Evolutionary conservation across 2,329 filamentous ascomycete genomes (phyloP).

Genomic region (Talaromyces funiculosus): DNA sequence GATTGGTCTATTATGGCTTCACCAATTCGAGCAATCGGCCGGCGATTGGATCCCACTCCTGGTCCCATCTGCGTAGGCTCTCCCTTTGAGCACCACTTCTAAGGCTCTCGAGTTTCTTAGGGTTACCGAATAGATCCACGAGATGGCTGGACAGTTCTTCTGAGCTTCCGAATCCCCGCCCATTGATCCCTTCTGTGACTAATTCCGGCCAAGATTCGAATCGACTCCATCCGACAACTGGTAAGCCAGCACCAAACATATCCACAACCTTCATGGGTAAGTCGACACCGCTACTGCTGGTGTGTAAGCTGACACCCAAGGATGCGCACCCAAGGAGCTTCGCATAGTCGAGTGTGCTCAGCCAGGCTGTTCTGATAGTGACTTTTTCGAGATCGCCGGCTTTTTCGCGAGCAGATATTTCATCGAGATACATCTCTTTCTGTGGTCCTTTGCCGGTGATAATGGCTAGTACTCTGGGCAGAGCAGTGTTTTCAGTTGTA

Average conservation of each 20-base stretch:
- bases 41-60: slow-evolving; percentile 84
- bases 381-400: slow-evolving; percentile 63
- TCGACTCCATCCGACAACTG: slow-evolving; percentile 76
- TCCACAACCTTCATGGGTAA: slow-evolving; percentile 99
- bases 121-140: slow-evolving; percentile 56
- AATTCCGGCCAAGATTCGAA: slow-evolving; percentile 89
- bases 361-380: slow-evolving; percentile 74
- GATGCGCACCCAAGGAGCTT: slow-evolving; percentile 77
- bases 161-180: slow-evolving; percentile 72
- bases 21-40: slow-evolving; percentile 60
- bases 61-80: slow-evolving; percentile 75
- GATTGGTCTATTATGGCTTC: background rate
- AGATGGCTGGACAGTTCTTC: slow-evolving; percentile 61
- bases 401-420: slow-evolving; percentile 57
- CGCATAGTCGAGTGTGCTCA: slow-evolving; percentile 79
- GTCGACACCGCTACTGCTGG: slow-evolving; percentile 88
- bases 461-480: slow-evolving; percentile 71
- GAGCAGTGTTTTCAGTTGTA: slow-evolving; percentile 38
- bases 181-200: slow-evolving; percentile 82
- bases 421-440: slow-evolving; percentile 65
- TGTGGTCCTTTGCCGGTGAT: slow-evolving; percentile 94
- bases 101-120: slow-evolving; percentile 53
- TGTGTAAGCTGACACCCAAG: slow-evolving; percentile 85
- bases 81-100: slow-evolving; percentile 68
- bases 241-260: slow-evolving; percentile 93